Evolutionary conservation across 345 rosid species (phyloP).

Genomic region (Heritiera fomes): DNA sequence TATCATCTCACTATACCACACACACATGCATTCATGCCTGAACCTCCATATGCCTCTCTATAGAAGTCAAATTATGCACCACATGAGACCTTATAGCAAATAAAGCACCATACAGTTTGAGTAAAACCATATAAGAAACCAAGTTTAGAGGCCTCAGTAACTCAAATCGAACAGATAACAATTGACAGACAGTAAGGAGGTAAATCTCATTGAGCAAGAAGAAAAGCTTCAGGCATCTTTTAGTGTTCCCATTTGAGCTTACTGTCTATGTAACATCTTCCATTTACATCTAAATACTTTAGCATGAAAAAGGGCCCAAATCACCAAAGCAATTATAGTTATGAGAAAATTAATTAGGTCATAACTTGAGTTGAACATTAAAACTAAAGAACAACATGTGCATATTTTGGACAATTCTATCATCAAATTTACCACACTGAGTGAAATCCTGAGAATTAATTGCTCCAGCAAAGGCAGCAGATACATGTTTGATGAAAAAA

Average conservation of each 20-base stretch:
- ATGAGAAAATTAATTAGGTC: background rate
- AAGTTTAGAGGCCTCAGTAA: background rate
- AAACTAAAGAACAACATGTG: background rate
- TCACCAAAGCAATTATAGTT: background rate
- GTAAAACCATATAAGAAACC: background rate
- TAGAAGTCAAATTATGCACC: background rate
- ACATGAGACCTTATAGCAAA: background rate
- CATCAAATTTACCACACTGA: background rate
- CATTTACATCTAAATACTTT: background rate
- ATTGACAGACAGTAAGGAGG: background rate
- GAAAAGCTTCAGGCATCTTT: background rate
- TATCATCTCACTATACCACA: background rate
- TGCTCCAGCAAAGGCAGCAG: background rate
- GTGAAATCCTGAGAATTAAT: background rate
- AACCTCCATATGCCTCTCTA: background rate
- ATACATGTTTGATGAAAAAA: conserved; percentile 3
- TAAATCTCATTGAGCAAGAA: background rate
- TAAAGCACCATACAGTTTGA: background rate
- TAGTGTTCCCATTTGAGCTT: background rate
- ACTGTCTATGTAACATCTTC: background rate
- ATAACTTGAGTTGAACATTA: background rate
- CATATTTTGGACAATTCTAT: background rate
- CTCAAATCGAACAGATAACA: background rate
- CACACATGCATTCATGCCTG: background rate
- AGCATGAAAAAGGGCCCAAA: background rate